Evolutionary conservation across 257 asterid genomes (phyloP), one percentile per base, ranked within the genome.

Genomic region (Solanum gandarillasii): DNA sequence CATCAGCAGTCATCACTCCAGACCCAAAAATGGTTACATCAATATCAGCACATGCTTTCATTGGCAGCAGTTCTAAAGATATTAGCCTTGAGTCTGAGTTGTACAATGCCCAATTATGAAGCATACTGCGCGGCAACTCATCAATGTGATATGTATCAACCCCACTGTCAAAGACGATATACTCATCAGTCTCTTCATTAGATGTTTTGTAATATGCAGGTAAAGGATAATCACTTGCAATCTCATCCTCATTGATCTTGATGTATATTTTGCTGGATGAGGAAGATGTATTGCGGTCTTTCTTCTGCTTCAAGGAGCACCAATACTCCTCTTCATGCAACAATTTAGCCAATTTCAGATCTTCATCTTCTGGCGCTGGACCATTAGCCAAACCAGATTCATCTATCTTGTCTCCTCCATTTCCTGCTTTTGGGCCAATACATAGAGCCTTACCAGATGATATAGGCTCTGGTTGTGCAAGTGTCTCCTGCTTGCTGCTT

Each of bases 241-340:
- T 97, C 94, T 97, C 99, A 92, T 95, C 99, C 91, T 97, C 99
- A 60, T 95, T 95, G 89, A 97, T 97, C 93, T 94, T 97, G 65
- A 97, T 95, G 90, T 95, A 97, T 89, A 91, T 94, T 87, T 95
- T 94, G 90, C 90, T 88, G 0, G 96, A 93, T 12, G 90, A 90
- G 55, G 94, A 90, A 86, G 94, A 85, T 32, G 96, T 78, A 86
- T 92, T 93, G 74, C 91, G 88, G 76, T 92, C 81, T 83, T 92
- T 97, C 90, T 91, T 97, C 90, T 93, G 94, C 92, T 94, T 95
- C 98, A 94, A 90, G 65, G 96, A 92, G 43, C 86, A 93, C 99
- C 99, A 97, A 55, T 87, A 32, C 88, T 97, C 98, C 88, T 93
- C 96, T 89, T 95, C 99, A 76, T 95, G 98, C 46, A 95, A 89